A percentile compares a stretch with the other conserved stretches of the same genome.
phyloP scores from a whole-genome alignment of 257 asterid genomes.

The Solanum gandarillasii region DNA sequence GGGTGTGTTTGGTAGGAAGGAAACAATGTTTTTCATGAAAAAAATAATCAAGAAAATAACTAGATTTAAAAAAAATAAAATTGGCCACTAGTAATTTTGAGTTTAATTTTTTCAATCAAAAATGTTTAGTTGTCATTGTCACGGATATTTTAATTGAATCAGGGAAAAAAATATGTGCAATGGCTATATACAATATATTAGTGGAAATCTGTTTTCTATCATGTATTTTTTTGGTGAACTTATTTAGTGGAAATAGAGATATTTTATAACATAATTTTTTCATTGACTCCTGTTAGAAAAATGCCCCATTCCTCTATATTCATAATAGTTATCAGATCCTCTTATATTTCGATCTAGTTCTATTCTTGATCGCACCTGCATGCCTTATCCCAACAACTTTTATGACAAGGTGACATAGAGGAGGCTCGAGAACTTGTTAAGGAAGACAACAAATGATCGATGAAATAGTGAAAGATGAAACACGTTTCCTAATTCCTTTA shows the following conservation, averaged over 20 bases:
- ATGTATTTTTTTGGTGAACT: not conserved
- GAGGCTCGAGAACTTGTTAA: not conserved
- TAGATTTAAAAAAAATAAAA: too few species aligned
- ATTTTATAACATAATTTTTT: not conserved
- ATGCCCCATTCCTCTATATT: not conserved
- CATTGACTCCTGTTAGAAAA: not conserved
- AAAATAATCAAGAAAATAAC: not conserved
- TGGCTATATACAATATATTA: not conserved
- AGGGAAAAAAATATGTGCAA: too few species aligned
- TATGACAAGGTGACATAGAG: not conserved
- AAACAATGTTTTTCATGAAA: not conserved
- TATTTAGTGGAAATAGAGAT: not conserved
- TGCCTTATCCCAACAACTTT: not conserved
- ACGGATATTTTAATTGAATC: not conserved
- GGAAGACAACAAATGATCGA: not conserved
- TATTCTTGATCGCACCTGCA: not conserved
- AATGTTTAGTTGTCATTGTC: not conserved
- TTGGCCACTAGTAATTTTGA: too few species aligned
- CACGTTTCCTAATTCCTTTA: too few species aligned
- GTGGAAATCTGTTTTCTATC: not conserved
- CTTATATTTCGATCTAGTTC: not conserved
- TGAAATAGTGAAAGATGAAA: too few species aligned
- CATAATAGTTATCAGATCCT: not conserved
- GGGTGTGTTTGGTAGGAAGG: not conserved
- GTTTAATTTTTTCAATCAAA: not conserved